A percentile compares a stretch with the other conserved stretches of the same genome.
Conservation (phyloP, 2,329 filamentous ascomycete species). For the Aureobasidium melanogenum region DNA sequence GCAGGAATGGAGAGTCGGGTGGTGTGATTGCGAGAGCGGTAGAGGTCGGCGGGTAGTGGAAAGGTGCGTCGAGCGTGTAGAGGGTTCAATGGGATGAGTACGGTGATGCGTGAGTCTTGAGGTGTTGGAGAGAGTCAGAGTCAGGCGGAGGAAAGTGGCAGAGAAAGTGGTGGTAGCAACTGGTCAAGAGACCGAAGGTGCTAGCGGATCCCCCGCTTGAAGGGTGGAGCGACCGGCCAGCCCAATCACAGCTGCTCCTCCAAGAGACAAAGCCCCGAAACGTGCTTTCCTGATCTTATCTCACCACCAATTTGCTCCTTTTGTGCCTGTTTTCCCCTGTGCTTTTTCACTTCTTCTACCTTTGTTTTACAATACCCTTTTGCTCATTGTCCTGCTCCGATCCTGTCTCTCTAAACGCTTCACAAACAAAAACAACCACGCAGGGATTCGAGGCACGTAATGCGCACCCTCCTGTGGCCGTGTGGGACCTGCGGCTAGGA, state of each 20-base stretch:
- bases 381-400: not conserved
- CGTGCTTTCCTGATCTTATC: conserved; percentile 6
- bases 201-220: conserved; percentile 8
- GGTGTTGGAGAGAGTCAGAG: not conserved
- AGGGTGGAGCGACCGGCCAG: not conserved
- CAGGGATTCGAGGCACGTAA: conserved; percentile 11
- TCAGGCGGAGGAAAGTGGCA: not conserved
- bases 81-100: not conserved
- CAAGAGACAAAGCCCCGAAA: not conserved
- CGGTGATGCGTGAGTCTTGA: not conserved
- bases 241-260: conserved; percentile 1
- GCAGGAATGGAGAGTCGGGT: not conserved
- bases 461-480: not conserved
- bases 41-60: not conserved
- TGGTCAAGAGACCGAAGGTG: conserved; percentile 4
- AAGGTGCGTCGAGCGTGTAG: not conserved
- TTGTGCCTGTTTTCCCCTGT: not conserved
- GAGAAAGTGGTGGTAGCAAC: not conserved
- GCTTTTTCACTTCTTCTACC: not conserved
- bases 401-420: not conserved
- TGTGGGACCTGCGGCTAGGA: conserved; percentile 12
- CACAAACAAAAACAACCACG: not conserved
- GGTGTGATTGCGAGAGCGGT: not conserved
- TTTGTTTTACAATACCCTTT: not conserved
- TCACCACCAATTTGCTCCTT: not conserved